Base-by-base conservation (phyloP, 1,284 basidiomycete genomes). In the Microstroma glucosiphilum region DNA sequence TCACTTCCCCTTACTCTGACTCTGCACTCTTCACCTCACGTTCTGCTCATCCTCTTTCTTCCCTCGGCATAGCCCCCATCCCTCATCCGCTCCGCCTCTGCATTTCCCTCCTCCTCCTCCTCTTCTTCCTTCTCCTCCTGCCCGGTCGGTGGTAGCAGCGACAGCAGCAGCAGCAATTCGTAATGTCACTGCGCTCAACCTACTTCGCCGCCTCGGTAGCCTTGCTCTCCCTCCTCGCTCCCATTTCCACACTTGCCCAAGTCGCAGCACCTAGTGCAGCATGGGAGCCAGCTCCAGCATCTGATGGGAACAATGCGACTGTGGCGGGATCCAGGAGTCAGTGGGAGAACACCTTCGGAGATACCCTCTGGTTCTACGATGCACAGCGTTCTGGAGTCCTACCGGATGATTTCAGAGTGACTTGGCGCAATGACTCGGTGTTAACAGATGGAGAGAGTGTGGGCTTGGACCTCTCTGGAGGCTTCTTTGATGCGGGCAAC, bases 311-410 rank as follows among this genome's bases (percentile, higher is more conserved):
- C 13, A 42, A 54, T 21, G 30, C 60, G 17, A 2, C 41, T 21
- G 23, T 48, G 26, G 59, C 68, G 40, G 59, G 59, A 13, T 58
- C 67, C 54, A 69, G 70, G 19, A 60, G 67, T 1, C 89, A 92
- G 75, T 94, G 91, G 89, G 83, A 86, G 1, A 86, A 83, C 42
- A 80, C 93, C 0, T 84, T 94, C 0, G 91, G 90, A 13, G 86
- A 89, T 78, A 80, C 88, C 40, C 79, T 96, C 21, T 94, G 86
- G 77, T 94, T 93, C 79, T 96, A 93, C 76, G 92, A 96, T 67
- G 91, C 87, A 0, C 92, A 96, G 75, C 83, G 92, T 48, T 89
- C 89, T 63, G 91, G 92, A 13, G 83, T 82, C 55, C 83, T 94
- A 6, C 85, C 88, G 0, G 72, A 80, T 12, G 83, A 82, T 6